Base-by-base conservation (phyloP, 805 yeast species). In the Candida mattraensis region DNA sequence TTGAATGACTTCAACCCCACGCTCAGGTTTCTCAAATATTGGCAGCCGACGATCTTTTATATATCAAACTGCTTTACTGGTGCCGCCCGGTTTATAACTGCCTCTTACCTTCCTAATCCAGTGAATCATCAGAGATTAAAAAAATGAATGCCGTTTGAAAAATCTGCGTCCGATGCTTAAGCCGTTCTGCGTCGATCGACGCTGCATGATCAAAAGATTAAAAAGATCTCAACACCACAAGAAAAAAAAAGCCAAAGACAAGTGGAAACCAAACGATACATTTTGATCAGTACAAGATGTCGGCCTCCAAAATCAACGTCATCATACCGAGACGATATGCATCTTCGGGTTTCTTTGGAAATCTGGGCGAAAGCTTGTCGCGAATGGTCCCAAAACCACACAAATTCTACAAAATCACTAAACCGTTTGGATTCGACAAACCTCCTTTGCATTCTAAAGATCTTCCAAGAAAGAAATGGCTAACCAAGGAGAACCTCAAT, bases 311-410 rank as follows among this genome's bases (percentile, higher is more conserved):
- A 10, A 33, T 24, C 20, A 35, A 33, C 18, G 30, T 39, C 11
- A n/a, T 50, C 7, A 38, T 33, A 9, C 48, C 40, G 26, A 47
- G 34, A 20, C 47, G 63, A 26, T 24, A 47, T 10, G 12, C 10
- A 8, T 24, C 36, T 16, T 24, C 28, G 30, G 36, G 47, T 5
- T 46, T 60, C 12, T 60, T 60, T 38, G 63, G 65, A 20, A 56
- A 56, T 31, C 38, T 60, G 18, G 63, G 63, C 1, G 56, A 56
- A n/a, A 51, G 52, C 9, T 35, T 60, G 35, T 30, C 48, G 8
- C 53, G 54, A 29, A 58, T 60, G 12, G 60, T 58, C 4, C 64
- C 64, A 3, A 56, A 60, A 41, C 63, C 60, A 2, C 64, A 60
- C 37, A 38, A 47, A 25, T 60, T 45, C 44, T 60, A 51, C 42